A percentile compares a stretch with the other conserved stretches of the same genome.
Evolutionary conservation across 345 rosid species (phyloP).

Genomic region (Arabidopsis suecica): DNA sequence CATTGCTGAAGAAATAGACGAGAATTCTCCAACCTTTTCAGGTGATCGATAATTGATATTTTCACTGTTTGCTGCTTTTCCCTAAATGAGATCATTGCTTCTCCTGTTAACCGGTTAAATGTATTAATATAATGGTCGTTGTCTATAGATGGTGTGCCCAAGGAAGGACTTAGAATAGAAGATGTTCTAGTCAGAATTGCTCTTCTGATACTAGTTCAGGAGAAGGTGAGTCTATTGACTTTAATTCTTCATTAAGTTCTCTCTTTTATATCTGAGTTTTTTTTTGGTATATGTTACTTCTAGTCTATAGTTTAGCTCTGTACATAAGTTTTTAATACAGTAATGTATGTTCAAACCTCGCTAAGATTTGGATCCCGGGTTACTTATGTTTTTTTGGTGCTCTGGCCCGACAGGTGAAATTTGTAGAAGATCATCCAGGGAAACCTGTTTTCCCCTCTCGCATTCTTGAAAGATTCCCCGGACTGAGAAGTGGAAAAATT

Average conservation of each 20-base stretch:
- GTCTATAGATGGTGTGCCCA: constrained; percentile 92
- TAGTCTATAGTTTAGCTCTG: constrained; percentile 3
- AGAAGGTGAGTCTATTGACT: constrained; percentile 64
- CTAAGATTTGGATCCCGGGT: constrained; percentile 1
- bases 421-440: constrained; percentile 60
- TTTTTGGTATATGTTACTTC: constrained; percentile 7
- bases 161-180: constrained; percentile 93
- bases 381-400: constrained; percentile 24
- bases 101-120: constrained; percentile 20
- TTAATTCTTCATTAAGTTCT: constrained; percentile 1
- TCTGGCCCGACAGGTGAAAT: constrained; percentile 57
- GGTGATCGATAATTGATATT: constrained; percentile 55
- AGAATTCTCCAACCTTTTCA: constrained; percentile 65
- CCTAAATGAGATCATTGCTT: constrained; percentile 21
- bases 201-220: constrained; percentile 63
- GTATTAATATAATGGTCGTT: constrained; percentile 28
- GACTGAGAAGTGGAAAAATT: constrained; percentile 75
- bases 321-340: background rate
- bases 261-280: constrained; percentile 13
- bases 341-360: constrained; percentile 14
- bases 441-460: constrained; percentile 67
- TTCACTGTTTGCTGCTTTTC: constrained; percentile 15
- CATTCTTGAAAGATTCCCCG: constrained; percentile 72
- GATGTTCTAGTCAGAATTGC: constrained; percentile 93
- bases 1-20: constrained; percentile 71